phyloP scores from a whole-genome alignment of 306 rosid species.

The Gynostemma pentaphyllum region DNA sequence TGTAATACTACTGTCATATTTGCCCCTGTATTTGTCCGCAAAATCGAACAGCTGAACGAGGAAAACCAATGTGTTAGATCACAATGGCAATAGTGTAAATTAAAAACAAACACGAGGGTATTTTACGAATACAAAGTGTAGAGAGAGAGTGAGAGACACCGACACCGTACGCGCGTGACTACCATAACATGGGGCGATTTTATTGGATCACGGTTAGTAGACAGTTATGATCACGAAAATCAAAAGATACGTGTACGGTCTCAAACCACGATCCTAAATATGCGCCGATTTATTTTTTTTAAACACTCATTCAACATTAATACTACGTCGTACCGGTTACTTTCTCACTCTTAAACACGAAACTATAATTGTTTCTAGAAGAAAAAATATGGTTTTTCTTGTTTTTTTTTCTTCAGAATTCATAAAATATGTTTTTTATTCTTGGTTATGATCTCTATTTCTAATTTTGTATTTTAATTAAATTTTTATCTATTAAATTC shows the following conservation, averaged over 20 bases:
- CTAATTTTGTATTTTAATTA: no score
- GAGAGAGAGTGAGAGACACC: constrained; percentile 18
- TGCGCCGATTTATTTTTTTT: constrained; percentile 6
- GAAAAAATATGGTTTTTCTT: no score
- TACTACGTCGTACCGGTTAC: not conserved
- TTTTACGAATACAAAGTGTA: no score
- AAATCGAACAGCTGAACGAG: constrained; percentile 64
- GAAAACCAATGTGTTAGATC: not conserved
- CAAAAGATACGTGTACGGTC: constrained; percentile 17
- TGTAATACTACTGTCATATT: constrained; percentile 75
- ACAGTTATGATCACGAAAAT: constrained; percentile 25
- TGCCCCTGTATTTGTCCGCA: constrained; percentile 91
- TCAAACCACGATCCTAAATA: constrained; percentile 16
- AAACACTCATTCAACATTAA: not conserved
- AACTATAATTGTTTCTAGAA: not conserved
- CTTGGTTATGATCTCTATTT: no score
- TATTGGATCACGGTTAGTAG: constrained; percentile 15
- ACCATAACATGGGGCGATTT: constrained; percentile 11
- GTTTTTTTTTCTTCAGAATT: not conserved
- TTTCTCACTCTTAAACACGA: not conserved
- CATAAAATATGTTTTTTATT: no score
- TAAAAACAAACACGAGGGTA: not conserved
- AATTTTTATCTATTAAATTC: no score
- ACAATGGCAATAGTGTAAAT: not conserved
- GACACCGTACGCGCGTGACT: constrained; percentile 43